Percentiles rank a stretch among this genome's conserved stretches.
phyloP scores from a whole-genome alignment of 257 asterid species.

The Ocimum tenuiflorum region DNA sequence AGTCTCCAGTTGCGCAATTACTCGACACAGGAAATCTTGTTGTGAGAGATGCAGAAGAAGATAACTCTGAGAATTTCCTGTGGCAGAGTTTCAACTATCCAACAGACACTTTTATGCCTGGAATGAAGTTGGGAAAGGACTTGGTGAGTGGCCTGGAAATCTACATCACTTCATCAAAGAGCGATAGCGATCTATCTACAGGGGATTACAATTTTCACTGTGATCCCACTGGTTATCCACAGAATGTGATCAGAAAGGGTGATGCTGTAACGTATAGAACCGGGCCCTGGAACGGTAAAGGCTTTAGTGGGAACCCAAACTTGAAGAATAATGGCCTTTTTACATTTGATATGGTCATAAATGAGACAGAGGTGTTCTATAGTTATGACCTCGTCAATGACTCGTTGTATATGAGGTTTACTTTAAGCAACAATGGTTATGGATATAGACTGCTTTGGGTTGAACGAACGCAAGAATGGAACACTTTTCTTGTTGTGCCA shows the following conservation, averaged over 20 bases:
- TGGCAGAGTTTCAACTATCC: slow-evolving; percentile 20
- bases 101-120: background rate
- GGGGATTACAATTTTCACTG: slow-evolving; percentile 18
- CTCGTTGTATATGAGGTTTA: slow-evolving; percentile 1
- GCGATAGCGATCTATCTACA: slow-evolving; percentile 28
- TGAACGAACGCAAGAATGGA: slow-evolving; percentile 21
- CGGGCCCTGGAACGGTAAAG: slow-evolving; percentile 38
- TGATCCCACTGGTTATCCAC: slow-evolving; percentile 29
- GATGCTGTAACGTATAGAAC: background rate
- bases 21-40: background rate
- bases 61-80: background rate
- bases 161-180: slow-evolving; percentile 32
- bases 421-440: slow-evolving; percentile 6
- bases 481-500: slow-evolving; percentile 6
- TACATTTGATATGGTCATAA: background rate
- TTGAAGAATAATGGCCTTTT: background rate
- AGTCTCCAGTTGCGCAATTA: background rate
- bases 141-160: background rate
- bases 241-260: slow-evolving; percentile 9
- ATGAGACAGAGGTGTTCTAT: background rate
- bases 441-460: slow-evolving; percentile 21
- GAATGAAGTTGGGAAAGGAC: slow-evolving; percentile 8
- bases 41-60: background rate
- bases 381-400: background rate
- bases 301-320: slow-evolving; percentile 23